phyloP scores from a whole-genome alignment of 2,329 filamentous ascomycete genomes.

The Pseudomassariella vexata region DNA sequence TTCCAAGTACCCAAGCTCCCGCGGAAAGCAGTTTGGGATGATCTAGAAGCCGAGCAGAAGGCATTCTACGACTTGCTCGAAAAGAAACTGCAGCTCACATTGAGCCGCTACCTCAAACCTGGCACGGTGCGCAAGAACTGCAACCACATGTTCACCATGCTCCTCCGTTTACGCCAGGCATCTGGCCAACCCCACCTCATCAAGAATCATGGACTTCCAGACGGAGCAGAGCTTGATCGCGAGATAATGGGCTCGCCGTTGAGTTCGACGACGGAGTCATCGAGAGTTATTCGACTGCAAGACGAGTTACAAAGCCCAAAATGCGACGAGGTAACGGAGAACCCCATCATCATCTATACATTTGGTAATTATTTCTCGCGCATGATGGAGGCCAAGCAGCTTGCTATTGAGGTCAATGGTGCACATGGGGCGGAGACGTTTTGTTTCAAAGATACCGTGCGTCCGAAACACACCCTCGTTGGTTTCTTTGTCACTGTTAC shows the following conservation, averaged over 20 bases:
- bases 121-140: slow-evolving; percentile 61
- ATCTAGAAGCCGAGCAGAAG: slow-evolving; percentile 62
- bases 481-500: slow-evolving; percentile 17
- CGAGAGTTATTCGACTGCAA: slow-evolving; percentile 12
- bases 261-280: too few relatives aligned
- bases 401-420: slow-evolving; percentile 5
- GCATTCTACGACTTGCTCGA: slow-evolving; percentile 58
- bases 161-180: slow-evolving; percentile 74
- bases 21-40: slow-evolving; percentile 52
- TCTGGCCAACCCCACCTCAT: slow-evolving; percentile 75
- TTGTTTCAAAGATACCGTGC: too few relatives aligned
- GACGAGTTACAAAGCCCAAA: slow-evolving; percentile 16
- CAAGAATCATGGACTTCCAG: slow-evolving; percentile 29
- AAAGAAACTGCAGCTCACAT: slow-evolving; percentile 14
- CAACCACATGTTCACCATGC: slow-evolving; percentile 71
- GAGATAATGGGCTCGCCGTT: too few relatives aligned
- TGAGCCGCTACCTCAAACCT: slow-evolving; percentile 20
- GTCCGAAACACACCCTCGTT: too few relatives aligned
- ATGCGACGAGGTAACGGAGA: slow-evolving; percentile 13
- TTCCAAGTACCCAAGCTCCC: slow-evolving; percentile 62
- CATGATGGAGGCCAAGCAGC: slow-evolving; percentile 10
- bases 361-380: slow-evolving; percentile 24
- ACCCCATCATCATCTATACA: slow-evolving; percentile 20
- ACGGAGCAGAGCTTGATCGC: slow-evolving; percentile 16
- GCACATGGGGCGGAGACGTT: too few relatives aligned